Base-by-base conservation (phyloP, 2,329 filamentous ascomycete species). In the Pseudocercospora vitis region DNA sequence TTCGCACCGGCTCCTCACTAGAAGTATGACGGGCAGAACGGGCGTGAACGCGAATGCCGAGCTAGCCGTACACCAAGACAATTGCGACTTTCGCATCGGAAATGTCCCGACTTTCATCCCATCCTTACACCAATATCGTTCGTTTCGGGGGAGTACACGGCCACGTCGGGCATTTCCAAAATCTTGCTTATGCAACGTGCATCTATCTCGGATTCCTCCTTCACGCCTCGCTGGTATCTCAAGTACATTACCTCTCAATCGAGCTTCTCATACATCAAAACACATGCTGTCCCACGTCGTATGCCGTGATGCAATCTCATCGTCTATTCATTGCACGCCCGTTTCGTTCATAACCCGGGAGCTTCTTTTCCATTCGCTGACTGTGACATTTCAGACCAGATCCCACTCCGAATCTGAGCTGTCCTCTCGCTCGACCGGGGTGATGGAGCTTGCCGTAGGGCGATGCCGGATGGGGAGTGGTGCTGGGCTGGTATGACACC, bases 361-460 rank as follows among this genome's bases (percentile, higher is more conserved):
- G 9, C 12, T 8, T 7, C 18, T 37, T 14, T 19, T 37, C 5
- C 9, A 19, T n/a, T n/a, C 16, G 12, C 21, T 11, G 7, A 7
- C 6, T 37, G 33, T 19, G 21, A 19, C 16, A 37, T 14, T n/a
- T 50, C 14, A 54, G 3, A 54, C 18, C 29, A 54, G 4, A 32
- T 54, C 52, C 52, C 52, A 54, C 29, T 54, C 52, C 29, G 52
- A 54, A 28, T 54, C 52, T 6, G 47, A 48, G 37, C 37, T 42
- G 12, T 42, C 37, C 24, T 14, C 12, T 23, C 19, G 8, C n/a
- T 42, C 37, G 19, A 42, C 19, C n/a, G 33, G 16, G 16, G 48
- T 42, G 14, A 32, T 44, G 18, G 48, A 50, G 48, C 48, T 50
- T 16, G 48, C 35, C 12, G 33, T 33, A 40, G 21, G 29, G 32